Evolutionary conservation across 2,329 filamentous ascomycete genomes (phyloP), one percentile per base, ranked within the genome.

Genomic region (Cryoendolithus antarcticus): DNA sequence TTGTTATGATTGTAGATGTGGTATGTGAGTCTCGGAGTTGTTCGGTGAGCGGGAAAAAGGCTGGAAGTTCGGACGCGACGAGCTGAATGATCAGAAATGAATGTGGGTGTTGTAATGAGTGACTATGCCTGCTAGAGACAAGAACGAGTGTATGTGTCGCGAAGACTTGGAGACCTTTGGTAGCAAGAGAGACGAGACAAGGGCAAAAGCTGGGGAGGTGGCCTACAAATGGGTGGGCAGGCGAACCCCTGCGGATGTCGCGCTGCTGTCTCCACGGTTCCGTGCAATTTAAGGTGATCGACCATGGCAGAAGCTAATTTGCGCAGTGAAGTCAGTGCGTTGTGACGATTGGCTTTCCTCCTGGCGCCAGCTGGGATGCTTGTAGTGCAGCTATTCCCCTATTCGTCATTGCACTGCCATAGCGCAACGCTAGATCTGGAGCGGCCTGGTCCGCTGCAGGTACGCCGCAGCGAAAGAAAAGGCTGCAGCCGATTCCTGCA

Each of bases 101-200:
- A 51, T 53, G 53, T 55, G 45, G 48, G 45, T 44, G 40, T 44
- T 49, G 47, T 45, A 57, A 57, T 46, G 54, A 57, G 47, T 51
- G 54, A 43, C 44, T 45, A 44, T 50, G 54, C 50, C 54, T 53
- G 33, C 48, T 36, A 52, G 49, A 56, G 50, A 54, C 47, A 29
- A 30, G 40, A 45, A 41, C 41, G 49, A 47, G 44, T 40, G 45
- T 45, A 42, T 32, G 41, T 24, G 47, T 52, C 43, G 50, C 48
- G 48, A 48, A 50, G 37, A 36, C 34, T 41, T 48, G 46, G 48
- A 47, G 46, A 39, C 45, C 44, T 49, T 42, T 37, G 19, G 10
- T 30, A 30, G 35, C 24, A 34, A 37, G 33, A 31, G 37, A 21
- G 6, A 27, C 38, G 33, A 40, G 32, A 40, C 21, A 35, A 31